A percentile compares a stretch with the other conserved stretches of the same genome.
Conservation (phyloP, 2,329 filamentous ascomycete species). For the Thermothelomyces thermophilus region DNA sequence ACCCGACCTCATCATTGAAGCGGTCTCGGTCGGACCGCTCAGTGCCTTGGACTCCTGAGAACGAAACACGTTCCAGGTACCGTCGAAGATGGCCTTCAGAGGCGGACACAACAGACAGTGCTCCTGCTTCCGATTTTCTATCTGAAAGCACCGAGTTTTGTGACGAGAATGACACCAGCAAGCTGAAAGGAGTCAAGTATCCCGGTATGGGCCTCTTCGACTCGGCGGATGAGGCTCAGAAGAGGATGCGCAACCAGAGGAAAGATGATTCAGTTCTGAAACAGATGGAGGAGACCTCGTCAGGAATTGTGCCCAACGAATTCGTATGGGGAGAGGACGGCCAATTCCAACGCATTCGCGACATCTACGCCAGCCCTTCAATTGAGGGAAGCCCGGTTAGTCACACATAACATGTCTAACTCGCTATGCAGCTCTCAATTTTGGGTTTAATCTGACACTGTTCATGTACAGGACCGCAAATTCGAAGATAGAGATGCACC, state of each 20-base stretch:
- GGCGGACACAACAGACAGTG: constrained; percentile 24
- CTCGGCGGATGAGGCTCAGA: constrained; percentile 66
- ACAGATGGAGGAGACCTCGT: constrained; percentile 58
- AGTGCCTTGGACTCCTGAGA: constrained; percentile 16
- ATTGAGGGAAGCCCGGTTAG: constrained; percentile 45
- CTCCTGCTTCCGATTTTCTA: constrained; percentile 20
- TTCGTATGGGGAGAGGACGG: constrained; percentile 53
- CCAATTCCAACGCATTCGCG: constrained; percentile 44
- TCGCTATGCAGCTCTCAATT: neutral
- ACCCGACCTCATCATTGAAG: constrained; percentile 22
- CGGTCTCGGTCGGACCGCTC: constrained; percentile 17
- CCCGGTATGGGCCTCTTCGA: constrained; percentile 79
- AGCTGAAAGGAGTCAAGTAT: constrained; percentile 66
- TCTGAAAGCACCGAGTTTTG: constrained; percentile 27
- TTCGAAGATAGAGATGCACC: constrained; percentile 16
- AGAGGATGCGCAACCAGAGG: constrained; percentile 68
- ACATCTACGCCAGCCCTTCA: constrained; percentile 56
- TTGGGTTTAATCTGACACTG: neutral
- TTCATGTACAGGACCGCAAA: constrained; percentile 16
- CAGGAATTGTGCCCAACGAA: constrained; percentile 57
- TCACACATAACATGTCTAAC: neutral
- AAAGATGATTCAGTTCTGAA: constrained; percentile 67
- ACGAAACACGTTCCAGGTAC: constrained; percentile 15
- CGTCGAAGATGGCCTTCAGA: constrained; percentile 29
- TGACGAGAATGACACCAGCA: constrained; percentile 32